Percentiles rank a stretch among this genome's conserved stretches.
Evolutionary conservation across 2,329 filamentous ascomycete species (phyloP).

Genomic region (Daldinia sp.): DNA sequence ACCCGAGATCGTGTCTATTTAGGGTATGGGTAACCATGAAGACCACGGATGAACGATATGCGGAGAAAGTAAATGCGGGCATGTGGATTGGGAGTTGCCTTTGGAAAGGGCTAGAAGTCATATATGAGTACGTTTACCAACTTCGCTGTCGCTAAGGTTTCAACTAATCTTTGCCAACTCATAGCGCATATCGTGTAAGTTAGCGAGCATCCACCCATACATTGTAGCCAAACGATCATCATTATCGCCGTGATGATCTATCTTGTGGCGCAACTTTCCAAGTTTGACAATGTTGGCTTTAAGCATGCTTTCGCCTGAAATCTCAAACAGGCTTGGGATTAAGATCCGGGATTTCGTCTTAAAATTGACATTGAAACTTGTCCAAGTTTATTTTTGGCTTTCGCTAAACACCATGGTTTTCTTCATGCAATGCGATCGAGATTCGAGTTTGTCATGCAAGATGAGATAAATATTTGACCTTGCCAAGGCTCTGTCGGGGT

Average conservation of each 20-base stretch:
- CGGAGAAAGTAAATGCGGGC: slow-evolving; percentile 47
- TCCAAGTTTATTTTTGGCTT: neutral
- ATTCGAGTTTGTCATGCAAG: slow-evolving; percentile 36
- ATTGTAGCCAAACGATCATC: neutral
- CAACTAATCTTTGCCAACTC: slow-evolving; percentile 27
- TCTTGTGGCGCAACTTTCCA: neutral
- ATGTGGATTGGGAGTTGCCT: slow-evolving; percentile 51
- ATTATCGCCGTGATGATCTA: neutral
- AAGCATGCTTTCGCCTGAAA: slow-evolving; percentile 1
- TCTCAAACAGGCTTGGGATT: neutral
- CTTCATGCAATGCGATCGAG: slow-evolving; percentile 19
- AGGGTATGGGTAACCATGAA: slow-evolving; percentile 50
- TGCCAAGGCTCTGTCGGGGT: slow-evolving; percentile 8
- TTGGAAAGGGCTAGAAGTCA: slow-evolving; percentile 48
- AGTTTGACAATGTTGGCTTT: slow-evolving; percentile 1
- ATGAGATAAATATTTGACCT: slow-evolving; percentile 39
- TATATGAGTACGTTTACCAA: slow-evolving; percentile 48
- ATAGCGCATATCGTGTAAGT: slow-evolving; percentile 45
- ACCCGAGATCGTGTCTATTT: slow-evolving; percentile 45
- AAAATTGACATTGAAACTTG: neutral
- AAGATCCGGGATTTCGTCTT: neutral
- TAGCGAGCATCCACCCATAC: slow-evolving; percentile 10
- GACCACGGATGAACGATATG: slow-evolving; percentile 50
- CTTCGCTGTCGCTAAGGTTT: neutral
- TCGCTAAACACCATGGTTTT: neutral